A percentile compares a stretch with the other conserved stretches of the same genome.
Evolutionary conservation across 306 rosid genomes (phyloP).

Genomic region (Gastrolobium villosum): DNA sequence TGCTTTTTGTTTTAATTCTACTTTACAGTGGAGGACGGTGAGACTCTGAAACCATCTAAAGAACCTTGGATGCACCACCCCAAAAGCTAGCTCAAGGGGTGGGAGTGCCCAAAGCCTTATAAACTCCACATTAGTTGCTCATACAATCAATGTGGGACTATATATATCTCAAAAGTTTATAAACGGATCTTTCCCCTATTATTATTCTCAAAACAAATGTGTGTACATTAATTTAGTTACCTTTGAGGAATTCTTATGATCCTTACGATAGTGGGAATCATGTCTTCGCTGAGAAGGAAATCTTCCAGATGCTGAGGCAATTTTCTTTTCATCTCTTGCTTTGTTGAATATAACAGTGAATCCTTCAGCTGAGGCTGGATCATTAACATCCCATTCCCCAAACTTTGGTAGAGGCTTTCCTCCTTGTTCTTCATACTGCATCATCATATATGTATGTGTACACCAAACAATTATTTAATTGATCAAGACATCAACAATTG

Average conservation of each 20-base stretch:
- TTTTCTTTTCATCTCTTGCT: constrained; percentile 82
- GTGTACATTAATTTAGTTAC: constrained; percentile 29
- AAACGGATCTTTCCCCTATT: too few relatives aligned
- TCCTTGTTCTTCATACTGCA: constrained; percentile 58
- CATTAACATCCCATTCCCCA: constrained; percentile 96
- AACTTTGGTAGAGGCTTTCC: constrained; percentile 78
- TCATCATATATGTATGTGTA: background rate
- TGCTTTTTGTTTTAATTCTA: too few relatives aligned
- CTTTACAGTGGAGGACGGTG: too few relatives aligned
- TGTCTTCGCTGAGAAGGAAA: constrained; percentile 48
- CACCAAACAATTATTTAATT: background rate
- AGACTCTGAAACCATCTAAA: too few relatives aligned
- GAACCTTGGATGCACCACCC: too few relatives aligned
- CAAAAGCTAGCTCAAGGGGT: too few relatives aligned
- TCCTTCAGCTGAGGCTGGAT: constrained; percentile 88
- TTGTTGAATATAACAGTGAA: constrained; percentile 81
- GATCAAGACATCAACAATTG: background rate
- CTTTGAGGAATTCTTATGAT: constrained; percentile 53
- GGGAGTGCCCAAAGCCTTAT: too few relatives aligned
- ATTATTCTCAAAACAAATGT: background rate
- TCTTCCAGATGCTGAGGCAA: constrained; percentile 52
- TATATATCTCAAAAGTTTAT: too few relatives aligned
- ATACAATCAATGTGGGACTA: too few relatives aligned
- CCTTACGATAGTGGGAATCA: constrained; percentile 44
- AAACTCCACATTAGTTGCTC: too few relatives aligned